phyloP scores from a whole-genome alignment of 176 grass and related monocot species.

The Otatea glauca region DNA sequence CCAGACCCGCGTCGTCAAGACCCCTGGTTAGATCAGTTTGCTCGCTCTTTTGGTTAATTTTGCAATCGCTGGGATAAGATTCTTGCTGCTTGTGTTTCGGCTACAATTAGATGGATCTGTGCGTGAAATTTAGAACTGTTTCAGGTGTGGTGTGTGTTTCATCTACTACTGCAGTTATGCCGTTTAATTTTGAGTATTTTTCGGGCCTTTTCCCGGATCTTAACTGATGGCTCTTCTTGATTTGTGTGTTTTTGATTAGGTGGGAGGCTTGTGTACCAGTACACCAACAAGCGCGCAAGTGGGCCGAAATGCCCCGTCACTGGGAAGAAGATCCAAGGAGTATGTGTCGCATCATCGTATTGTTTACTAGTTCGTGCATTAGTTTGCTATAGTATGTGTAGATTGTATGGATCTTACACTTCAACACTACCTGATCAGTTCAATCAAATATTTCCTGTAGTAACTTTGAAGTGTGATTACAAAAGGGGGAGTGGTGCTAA shows the following conservation, averaged over 20 bases:
- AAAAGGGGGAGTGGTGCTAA: background rate
- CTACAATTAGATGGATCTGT: background rate
- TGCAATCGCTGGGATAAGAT: background rate
- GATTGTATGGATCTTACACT: background rate
- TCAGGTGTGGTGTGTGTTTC: background rate
- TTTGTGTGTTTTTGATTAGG: conserved; percentile 47
- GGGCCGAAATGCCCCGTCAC: conserved; percentile 87
- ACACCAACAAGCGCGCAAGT: conserved; percentile 84
- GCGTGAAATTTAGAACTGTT: background rate
- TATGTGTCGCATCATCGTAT: conserved; percentile 2
- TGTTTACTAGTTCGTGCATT: background rate
- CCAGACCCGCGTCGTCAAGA: conserved; percentile 84
- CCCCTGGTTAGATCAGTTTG: conserved; percentile 51
- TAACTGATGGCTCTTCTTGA: background rate
- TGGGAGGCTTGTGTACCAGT: conserved; percentile 87
- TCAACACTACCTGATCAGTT: background rate
- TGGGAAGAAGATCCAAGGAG: conserved; percentile 91
- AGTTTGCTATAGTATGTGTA: background rate
- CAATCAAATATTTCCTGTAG: background rate
- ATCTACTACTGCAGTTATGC: too few relatives aligned
- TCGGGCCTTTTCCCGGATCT: background rate
- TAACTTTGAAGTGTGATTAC: background rate
- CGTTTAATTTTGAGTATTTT: background rate
- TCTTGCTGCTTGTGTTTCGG: background rate
- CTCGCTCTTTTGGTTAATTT: background rate